Evolutionary conservation across 2,329 filamentous ascomycete species (phyloP).

Genomic region (Whalleya microplaca): DNA sequence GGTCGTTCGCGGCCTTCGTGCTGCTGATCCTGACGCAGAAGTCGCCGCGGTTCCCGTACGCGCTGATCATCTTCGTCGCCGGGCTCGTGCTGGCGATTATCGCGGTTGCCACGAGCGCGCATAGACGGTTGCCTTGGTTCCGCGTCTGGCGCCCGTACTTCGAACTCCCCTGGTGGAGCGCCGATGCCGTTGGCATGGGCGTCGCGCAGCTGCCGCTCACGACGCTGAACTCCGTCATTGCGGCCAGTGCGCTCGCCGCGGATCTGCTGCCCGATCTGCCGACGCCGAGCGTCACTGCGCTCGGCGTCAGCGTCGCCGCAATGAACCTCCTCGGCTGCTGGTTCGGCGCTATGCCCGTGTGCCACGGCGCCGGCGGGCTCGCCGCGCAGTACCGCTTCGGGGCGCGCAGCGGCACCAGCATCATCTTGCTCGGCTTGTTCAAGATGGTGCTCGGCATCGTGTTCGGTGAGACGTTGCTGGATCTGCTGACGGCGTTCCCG

Average conservation of each 20-base stretch:
- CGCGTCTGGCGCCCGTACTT: conserved; percentile 63
- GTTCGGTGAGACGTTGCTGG: conserved; percentile 74
- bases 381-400: conserved; percentile 93
- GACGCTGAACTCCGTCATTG: conserved; percentile 89
- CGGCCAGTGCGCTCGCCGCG: conserved; percentile 76
- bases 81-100: conserved; percentile 68
- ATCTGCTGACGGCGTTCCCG: conserved; percentile 73
- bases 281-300: conserved; percentile 70
- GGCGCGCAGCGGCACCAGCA: conserved; percentile 81
- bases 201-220: conserved; percentile 90
- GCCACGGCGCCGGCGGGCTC: conserved; percentile 88
- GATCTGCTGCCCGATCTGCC: conserved; percentile 75
- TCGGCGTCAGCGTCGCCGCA: conserved; percentile 78
- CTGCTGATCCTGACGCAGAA: conserved; percentile 70
- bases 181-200: conserved; percentile 59
- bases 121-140: conserved; percentile 52
- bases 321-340: conserved; percentile 89
- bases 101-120: conserved; percentile 37
- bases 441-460: conserved; percentile 79
- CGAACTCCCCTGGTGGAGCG: conserved; percentile 49
- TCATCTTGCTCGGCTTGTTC: conserved; percentile 75
- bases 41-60: conserved; percentile 73
- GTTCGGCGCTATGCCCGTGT: conserved; percentile 92
- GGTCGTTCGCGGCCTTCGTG: conserved; percentile 75
- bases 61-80: conserved; percentile 70